Percentiles rank a stretch among this genome's conserved stretches.
phyloP scores from a whole-genome alignment of 495 filamentous ascomycete genomes.

The Aspergillus homomorphus region DNA sequence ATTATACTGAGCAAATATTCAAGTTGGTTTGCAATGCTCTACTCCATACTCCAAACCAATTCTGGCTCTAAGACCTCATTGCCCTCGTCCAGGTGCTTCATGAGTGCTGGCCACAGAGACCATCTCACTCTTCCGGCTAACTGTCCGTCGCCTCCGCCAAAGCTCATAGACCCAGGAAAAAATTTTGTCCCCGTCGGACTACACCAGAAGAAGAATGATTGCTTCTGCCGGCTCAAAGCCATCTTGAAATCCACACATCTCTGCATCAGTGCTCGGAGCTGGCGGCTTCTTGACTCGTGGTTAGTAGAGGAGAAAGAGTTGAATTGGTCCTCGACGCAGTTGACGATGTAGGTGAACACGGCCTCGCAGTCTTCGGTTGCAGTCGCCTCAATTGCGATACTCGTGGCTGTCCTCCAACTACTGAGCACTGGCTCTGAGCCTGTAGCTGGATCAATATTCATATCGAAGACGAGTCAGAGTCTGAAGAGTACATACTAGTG shows the following conservation, averaged over 20 bases:
- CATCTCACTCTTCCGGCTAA: slow-evolving; percentile 1
- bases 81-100: not conserved
- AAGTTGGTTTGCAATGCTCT: too few species aligned
- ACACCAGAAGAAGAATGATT: not conserved
- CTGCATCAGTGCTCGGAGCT: not conserved
- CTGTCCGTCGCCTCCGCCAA: slow-evolving; percentile 6
- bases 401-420: slow-evolving; percentile 1
- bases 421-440: not conserved
- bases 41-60: slow-evolving; percentile 4
- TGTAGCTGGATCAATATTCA: not conserved
- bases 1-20: too few species aligned
- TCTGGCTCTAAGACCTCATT: not conserved
- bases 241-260: not conserved
- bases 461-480: not conserved
- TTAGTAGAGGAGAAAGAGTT: not conserved
- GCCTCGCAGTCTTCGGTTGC: not conserved
- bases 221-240: not conserved
- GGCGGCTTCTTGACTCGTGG: not conserved
- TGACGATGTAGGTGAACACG: not conserved
- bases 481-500: not conserved
- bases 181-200: not conserved
- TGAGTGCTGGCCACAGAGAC: slow-evolving; percentile 5
- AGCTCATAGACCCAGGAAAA: not conserved
- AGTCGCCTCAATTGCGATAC: not conserved
- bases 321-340: not conserved